These are phyloP conservation scores for Scleroderma bovista DNA, from an alignment of 768 basidiomycete genomes.

Conservation along the genomic window DNA sequence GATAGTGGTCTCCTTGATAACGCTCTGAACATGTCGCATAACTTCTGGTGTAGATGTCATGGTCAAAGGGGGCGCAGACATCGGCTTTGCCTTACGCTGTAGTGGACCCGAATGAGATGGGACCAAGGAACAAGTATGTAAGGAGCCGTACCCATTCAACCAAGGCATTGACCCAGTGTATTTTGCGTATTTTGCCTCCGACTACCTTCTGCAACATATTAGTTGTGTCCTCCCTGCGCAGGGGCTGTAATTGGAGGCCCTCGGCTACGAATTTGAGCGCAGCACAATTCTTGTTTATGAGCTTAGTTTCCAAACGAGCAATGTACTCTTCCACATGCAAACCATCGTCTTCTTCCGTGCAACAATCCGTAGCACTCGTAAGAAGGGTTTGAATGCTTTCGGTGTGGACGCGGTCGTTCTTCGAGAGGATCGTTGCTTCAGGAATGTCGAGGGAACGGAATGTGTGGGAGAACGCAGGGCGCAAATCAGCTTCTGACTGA, in stretches of 20 bases:
- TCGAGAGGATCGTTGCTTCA: too few relatives aligned
- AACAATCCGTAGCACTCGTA: neutral
- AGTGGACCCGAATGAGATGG: neutral
- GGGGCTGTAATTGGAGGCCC: neutral
- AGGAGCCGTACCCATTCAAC: neutral
- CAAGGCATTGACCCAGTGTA: neutral
- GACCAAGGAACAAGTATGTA: neutral
- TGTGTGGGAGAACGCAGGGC: too few relatives aligned
- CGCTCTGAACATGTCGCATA: neutral
- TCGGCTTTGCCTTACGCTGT: slow-evolving; percentile 1
- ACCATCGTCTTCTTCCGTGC: too few relatives aligned
- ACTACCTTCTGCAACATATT: too few relatives aligned
- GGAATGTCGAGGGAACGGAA: too few relatives aligned
- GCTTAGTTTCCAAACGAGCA: neutral
- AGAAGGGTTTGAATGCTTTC: neutral
- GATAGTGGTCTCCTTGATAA: neutral
- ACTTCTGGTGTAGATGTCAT: neutral
- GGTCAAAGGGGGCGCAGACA: neutral
- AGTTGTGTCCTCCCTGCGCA: neutral
- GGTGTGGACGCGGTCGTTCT: neutral
- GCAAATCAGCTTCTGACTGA: too few relatives aligned
- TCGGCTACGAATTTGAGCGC: neutral
- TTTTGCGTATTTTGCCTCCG: neutral
- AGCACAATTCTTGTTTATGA: neutral
- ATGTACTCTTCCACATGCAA: too few relatives aligned